Evolutionary conservation across 345 rosid species (phyloP).

Genomic region (Linum tenue): DNA sequence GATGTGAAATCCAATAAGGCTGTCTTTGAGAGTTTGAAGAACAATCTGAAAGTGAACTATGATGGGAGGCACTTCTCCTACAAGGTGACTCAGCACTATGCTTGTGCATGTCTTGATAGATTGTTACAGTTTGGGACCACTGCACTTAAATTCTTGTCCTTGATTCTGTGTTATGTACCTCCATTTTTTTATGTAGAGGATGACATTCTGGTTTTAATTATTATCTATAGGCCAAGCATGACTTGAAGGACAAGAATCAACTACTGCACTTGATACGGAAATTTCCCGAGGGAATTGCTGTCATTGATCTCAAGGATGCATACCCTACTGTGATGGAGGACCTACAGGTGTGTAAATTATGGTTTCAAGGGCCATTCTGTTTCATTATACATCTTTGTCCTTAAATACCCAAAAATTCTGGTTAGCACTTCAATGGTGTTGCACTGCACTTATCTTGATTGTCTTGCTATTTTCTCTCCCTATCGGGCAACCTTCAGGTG

Average conservation of each 20-base stretch:
- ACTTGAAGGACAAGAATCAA: constrained; percentile 55
- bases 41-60: constrained; percentile 61
- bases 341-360: constrained; percentile 46
- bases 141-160: background rate
- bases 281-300: constrained; percentile 64
- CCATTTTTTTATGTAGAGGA: constrained; percentile 1
- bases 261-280: constrained; percentile 50
- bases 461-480: background rate
- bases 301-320: constrained; percentile 72
- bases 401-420: too few species aligned
- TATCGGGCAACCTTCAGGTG: background rate
- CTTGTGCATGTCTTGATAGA: background rate
- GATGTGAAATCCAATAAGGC: constrained; percentile 63
- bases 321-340: constrained; percentile 73
- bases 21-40: constrained; percentile 71
- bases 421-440: too few species aligned
- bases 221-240: constrained; percentile 54
- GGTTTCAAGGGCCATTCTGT: too few species aligned
- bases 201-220: constrained; percentile 10
- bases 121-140: constrained; percentile 1
- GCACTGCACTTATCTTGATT: too few species aligned
- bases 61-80: constrained; percentile 79
- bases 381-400: too few species aligned
- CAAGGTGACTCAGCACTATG: constrained; percentile 43
- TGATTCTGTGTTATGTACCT: constrained; percentile 2